Conservation (phyloP, 441 rosid species). For the Macaranga tanarius region DNA sequence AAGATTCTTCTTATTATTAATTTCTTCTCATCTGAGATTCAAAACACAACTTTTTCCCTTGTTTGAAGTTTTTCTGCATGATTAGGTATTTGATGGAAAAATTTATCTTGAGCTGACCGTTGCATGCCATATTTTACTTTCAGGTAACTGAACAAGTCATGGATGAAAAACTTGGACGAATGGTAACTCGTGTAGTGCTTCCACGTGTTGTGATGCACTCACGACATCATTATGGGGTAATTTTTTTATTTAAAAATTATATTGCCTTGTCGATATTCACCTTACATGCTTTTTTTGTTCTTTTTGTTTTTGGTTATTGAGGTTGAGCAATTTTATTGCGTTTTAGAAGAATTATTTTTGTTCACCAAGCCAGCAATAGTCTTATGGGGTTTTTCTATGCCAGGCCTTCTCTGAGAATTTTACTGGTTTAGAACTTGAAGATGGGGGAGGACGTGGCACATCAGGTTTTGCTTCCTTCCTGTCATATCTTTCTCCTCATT, state of each 20-base stretch:
- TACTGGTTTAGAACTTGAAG: slow-evolving; percentile 97
- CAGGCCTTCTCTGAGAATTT: slow-evolving; percentile 96
- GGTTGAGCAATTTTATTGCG: no score
- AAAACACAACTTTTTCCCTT: neutral
- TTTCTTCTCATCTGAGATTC: neutral
- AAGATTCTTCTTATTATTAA: neutral
- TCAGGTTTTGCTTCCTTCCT: slow-evolving; percentile 53
- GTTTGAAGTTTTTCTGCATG: neutral
- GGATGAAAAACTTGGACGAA: slow-evolving; percentile 95
- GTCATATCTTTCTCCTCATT: neutral
- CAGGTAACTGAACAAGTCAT: slow-evolving; percentile 86
- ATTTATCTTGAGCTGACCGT: neutral
- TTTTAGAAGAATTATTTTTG: no score
- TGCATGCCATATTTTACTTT: slow-evolving; percentile 4
- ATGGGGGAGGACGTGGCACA: slow-evolving; percentile 99
- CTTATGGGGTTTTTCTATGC: slow-evolving; percentile 25
- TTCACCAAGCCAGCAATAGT: slow-evolving; percentile 9
- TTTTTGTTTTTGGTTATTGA: no score
- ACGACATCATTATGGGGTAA: slow-evolving; percentile 94
- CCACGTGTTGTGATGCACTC: slow-evolving; percentile 97
- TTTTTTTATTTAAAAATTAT: neutral
- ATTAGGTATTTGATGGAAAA: neutral
- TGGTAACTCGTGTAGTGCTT: slow-evolving; percentile 93
- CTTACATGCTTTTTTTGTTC: no score
- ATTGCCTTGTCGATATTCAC: neutral